These are phyloP conservation scores for Alternaria sp. DNA, from an alignment of 2,329 filamentous ascomycete genomes.

Conservation along the genomic window DNA sequence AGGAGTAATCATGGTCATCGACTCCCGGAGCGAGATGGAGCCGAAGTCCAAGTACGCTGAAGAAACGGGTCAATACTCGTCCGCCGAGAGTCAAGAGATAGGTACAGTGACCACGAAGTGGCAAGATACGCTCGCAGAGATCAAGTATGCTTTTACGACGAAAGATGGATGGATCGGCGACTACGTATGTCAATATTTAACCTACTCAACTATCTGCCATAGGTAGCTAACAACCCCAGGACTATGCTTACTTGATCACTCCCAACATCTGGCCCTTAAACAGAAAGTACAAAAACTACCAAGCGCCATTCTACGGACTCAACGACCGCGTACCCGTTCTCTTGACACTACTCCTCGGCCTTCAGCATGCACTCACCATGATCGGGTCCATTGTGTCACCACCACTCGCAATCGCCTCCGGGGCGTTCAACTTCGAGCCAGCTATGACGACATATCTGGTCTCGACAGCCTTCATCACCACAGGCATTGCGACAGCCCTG, in stretches of 20 bases:
- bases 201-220: not conserved
- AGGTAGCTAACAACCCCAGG: slow-evolving; percentile 26
- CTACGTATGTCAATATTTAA: slow-evolving; percentile 38
- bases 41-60: slow-evolving; percentile 4
- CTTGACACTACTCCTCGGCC: slow-evolving; percentile 34
- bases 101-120: slow-evolving; percentile 10
- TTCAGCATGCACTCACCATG: slow-evolving; percentile 42
- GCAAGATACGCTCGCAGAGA: slow-evolving; percentile 13
- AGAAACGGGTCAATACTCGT: slow-evolving; percentile 10
- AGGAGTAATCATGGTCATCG: not conserved
- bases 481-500: slow-evolving; percentile 35
- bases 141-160: slow-evolving; percentile 45
- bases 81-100: slow-evolving; percentile 5
- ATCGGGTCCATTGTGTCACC: slow-evolving; percentile 36
- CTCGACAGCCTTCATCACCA: slow-evolving; percentile 38
- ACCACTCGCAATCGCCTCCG: slow-evolving; percentile 38
- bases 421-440: slow-evolving; percentile 36
- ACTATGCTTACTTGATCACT: slow-evolving; percentile 43
- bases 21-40: not conserved
- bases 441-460: slow-evolving; percentile 35
- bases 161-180: slow-evolving; percentile 50
- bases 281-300: slow-evolving; percentile 34
- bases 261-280: slow-evolving; percentile 32
- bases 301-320: slow-evolving; percentile 35
- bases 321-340: slow-evolving; percentile 35